Conservation (phyloP, 1,284 basidiomycete genomes). For the Rhodotorula sp. region DNA sequence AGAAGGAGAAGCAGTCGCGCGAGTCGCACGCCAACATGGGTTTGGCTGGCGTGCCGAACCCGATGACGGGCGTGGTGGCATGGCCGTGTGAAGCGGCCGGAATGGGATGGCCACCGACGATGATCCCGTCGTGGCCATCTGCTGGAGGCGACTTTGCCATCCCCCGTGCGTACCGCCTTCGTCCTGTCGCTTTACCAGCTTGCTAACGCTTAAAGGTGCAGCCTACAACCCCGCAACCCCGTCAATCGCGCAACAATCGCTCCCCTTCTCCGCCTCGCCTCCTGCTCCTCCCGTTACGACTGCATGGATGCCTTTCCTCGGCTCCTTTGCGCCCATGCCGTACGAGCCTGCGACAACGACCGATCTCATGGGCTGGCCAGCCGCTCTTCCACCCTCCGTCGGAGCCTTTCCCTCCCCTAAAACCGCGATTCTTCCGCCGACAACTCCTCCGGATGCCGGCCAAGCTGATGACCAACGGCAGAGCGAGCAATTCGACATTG, state of each 20-base stretch:
- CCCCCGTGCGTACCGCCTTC: no score
- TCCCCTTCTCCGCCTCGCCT: neutral
- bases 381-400: neutral
- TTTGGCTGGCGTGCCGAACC: neutral
- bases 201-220: neutral
- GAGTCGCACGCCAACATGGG: neutral
- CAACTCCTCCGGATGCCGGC: neutral
- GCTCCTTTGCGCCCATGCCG: neutral
- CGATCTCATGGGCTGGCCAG: slow-evolving; percentile 6
- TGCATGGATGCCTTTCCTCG: slow-evolving; percentile 18
- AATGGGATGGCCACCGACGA: no score
- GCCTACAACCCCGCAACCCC: neutral
- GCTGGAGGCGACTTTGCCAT: no score
- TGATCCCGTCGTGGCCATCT: no score
- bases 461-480: neutral
- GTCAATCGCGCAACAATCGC: neutral
- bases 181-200: neutral
- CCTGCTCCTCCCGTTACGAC: neutral
- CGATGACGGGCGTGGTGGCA: neutral
- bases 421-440: neutral
- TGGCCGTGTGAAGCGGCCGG: neutral
- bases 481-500: neutral
- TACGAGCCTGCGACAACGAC: neutral
- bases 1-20: neutral
- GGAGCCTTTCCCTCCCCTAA: neutral